A percentile compares a stretch with the other conserved stretches of the same genome.
These are phyloP conservation scores for Trichoderma parareesei DNA, from an alignment of 495 filamentous ascomycete genomes.

Conservation along the genomic window DNA sequence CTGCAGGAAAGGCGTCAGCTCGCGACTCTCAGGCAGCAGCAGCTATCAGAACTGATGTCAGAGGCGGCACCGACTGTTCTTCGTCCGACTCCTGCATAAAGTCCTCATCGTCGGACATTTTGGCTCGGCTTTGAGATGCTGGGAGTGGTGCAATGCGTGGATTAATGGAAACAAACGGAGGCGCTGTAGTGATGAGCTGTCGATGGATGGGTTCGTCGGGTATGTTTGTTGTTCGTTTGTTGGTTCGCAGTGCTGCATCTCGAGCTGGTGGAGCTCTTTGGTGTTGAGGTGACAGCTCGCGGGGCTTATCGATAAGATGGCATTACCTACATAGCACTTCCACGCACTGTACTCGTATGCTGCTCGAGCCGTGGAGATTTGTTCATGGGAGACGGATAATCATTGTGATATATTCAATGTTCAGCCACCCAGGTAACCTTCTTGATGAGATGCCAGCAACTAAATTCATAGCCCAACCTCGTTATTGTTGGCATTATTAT, in stretches of 20 bases:
- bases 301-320: conserved; percentile 6
- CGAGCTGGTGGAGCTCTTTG: neutral
- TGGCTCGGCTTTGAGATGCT: neutral
- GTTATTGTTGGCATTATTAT: too few species aligned
- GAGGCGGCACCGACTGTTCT: conserved; percentile 52
- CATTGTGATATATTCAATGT: too few species aligned
- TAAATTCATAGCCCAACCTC: too few species aligned
- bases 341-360: too few species aligned
- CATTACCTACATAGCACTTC: neutral
- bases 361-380: too few species aligned
- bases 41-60: neutral
- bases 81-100: conserved; percentile 98
- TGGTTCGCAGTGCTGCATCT: neutral
- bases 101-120: conserved; percentile 82
- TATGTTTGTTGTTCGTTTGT: neutral
- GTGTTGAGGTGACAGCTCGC: neutral
- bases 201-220: neutral
- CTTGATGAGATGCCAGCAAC: too few species aligned
- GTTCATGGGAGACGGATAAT: too few species aligned
- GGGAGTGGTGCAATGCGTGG: neutral
- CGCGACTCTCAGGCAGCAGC: neutral
- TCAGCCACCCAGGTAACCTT: too few species aligned
- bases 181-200: neutral
- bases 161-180: neutral
- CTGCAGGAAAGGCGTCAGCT: conserved; percentile 31